Evolutionary conservation across 2,329 filamentous ascomycete species (phyloP), one percentile per base, ranked within the genome.

Genomic region (Periconia macrospinosa): DNA sequence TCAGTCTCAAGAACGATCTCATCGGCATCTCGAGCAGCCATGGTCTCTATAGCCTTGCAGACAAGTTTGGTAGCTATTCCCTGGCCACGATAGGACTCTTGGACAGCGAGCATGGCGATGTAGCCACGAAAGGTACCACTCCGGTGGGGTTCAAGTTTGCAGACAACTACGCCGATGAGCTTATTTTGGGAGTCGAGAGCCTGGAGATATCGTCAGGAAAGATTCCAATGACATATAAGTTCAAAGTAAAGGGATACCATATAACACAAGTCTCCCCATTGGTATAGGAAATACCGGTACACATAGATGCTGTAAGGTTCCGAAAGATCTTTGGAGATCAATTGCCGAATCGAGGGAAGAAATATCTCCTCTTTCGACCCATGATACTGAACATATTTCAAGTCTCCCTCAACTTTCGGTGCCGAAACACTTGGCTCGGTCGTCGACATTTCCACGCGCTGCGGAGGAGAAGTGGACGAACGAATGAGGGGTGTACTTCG

Each of bases 221-320:
- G 10, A 41, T 42, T n/a, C 15, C 23, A 42, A 17, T 19, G 30
- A 19, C 15, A n/a, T 15, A 7, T 35, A 27, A 43, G 30, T 44
- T 2, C 17, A 20, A 35, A 33, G 19, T 20, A 15, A 43, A 15
- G 17, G 48, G 33, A 40, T 77, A 93, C 92, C 86, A 97, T 90
- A 76, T 91, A 97, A 76, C 94, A 99, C n/a, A 99, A 79, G 69
- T 97, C 89, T 6, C 90, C 90, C 94, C 94, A 99, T 83, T 97
- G 92, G 71, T 95, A 96, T 17, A 99, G 80, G 67, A 99, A 99
- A 74, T 99, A 99, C 30, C 94, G 87, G 75, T 97, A 99, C 54
- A 99, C 94, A 78, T 99, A 99, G 72, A 99, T 97, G 76, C 93
- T 97, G 75, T 99, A 99, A 1, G 94, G 94, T 75, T 99, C 94